Base-by-base conservation (phyloP, 352 stramenopile genomes). In the Peronospora farinosa region DNA sequence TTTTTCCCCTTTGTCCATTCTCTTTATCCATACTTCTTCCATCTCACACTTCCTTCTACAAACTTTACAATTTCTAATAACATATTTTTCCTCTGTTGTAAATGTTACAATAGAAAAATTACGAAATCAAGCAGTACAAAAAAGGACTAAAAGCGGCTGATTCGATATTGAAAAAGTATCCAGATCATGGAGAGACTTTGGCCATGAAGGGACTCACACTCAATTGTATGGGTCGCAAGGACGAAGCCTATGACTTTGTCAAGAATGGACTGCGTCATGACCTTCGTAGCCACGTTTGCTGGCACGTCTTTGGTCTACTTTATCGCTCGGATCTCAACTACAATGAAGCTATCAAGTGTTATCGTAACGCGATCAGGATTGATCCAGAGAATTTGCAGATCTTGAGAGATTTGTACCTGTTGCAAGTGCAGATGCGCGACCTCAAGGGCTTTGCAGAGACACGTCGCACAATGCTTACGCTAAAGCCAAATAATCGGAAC, bases 41-140 rank as follows among this genome's bases (percentile, higher is more conserved):
- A 7, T 36, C 3, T 25, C 23, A 1, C n/a, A 40, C 13, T 11
- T 9, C 38, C 36, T 7, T 30, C 42, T 52, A 21, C 3, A 47
- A 47, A 27, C 31, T 21, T 42, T 6, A 27, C 1, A 49, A 61
- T 27, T 32, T 35, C 11, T 35, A n/a, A 35, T n/a, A n/a, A n/a
- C 1, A n/a, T 35, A 11, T 35, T 35, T 8, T 32, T 40, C 16
- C 11, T 38, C 7, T 37, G 13, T 10, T 51, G 33, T 55, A 44
- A 44, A 19, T 46, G 16, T 16, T 23, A 15, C 17, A 30, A 2
- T 57, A 88, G 76, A 98, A 98, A 88, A 95, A 93, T 63, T 98
- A 98, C 69, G 96, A 99, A 73, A 85, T 80, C 36, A 99, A 99
- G 69, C 89, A 98, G 64, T 99, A 99, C 83, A 99, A 99, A 73